Evolutionary conservation across 2,329 filamentous ascomycete species (phyloP).

Genomic region (Arthrobotrys entomopaga): DNA sequence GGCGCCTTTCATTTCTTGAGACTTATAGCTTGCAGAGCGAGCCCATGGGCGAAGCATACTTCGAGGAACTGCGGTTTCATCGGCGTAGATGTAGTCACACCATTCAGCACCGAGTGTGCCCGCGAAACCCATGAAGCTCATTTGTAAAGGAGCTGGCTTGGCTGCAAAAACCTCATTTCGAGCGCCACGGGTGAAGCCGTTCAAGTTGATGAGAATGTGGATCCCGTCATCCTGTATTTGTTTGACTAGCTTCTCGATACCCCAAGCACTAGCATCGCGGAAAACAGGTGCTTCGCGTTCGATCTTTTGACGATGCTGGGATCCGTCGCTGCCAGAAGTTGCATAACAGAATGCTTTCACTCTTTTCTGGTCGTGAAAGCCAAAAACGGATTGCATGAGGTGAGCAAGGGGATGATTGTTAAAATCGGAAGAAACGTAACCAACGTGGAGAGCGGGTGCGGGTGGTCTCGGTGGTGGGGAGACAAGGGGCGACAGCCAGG

Average conservation of each 20-base stretch:
- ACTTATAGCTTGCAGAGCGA: slow-evolving; percentile 69
- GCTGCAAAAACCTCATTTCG: slow-evolving; percentile 97
- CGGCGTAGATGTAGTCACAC: slow-evolving; percentile 96
- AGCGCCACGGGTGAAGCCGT: slow-evolving; percentile 96
- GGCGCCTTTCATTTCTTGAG: slow-evolving; percentile 74
- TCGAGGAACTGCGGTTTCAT: slow-evolving; percentile 83
- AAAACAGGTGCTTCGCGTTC: slow-evolving; percentile 92
- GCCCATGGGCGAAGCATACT: slow-evolving; percentile 76
- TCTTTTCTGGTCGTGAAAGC: slow-evolving; percentile 78
- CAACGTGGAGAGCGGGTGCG: slow-evolving; percentile 83
- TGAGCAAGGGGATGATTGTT: slow-evolving; percentile 98
- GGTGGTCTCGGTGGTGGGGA: slow-evolving; percentile 88
- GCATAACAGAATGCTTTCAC: slow-evolving; percentile 94
- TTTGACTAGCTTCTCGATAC: slow-evolving; percentile 81
- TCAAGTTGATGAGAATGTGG: slow-evolving; percentile 96
- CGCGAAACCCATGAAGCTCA: slow-evolving; percentile 99
- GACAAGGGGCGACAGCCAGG: slow-evolving; percentile 84
- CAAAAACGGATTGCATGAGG: slow-evolving; percentile 98
- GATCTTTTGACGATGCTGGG: slow-evolving; percentile 88
- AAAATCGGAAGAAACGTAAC: slow-evolving; percentile 97
- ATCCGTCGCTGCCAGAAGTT: slow-evolving; percentile 89
- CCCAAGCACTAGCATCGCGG: slow-evolving; percentile 85
- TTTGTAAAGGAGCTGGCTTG: slow-evolving; percentile 91
- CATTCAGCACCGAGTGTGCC: slow-evolving; percentile 95
- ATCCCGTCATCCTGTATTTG: slow-evolving; percentile 89